Conservation (phyloP, 208 protist genomes). For the Porcisia deanei region DNA sequence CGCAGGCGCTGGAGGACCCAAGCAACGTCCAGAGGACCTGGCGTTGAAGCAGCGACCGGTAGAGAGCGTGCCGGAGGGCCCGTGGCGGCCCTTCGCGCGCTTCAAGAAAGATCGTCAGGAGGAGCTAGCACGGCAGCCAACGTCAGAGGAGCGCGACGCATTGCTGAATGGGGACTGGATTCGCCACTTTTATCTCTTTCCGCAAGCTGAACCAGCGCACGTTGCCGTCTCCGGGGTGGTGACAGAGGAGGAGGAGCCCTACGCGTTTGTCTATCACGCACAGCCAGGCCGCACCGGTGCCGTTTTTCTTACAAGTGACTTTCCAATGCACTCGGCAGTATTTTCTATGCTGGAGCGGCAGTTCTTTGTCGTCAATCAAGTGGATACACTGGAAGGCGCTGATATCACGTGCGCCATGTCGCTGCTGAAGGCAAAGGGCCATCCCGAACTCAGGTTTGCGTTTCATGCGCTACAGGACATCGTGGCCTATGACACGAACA, state of each 20-base stretch:
- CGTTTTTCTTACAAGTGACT: constrained; percentile 74
- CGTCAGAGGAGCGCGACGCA: constrained; percentile 76
- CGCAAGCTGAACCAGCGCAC: constrained; percentile 7
- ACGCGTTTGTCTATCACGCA: constrained; percentile 81
- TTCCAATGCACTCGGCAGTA: constrained; percentile 82
- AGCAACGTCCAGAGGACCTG: constrained; percentile 23
- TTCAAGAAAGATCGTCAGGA: constrained; percentile 41
- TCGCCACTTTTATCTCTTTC: constrained; percentile 84
- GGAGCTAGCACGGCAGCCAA: constrained; percentile 42
- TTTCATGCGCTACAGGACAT: constrained; percentile 74
- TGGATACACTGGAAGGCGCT: constrained; percentile 54
- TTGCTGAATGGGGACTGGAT: constrained; percentile 86
- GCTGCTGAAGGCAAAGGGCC: constrained; percentile 56
- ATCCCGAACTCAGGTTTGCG: constrained; percentile 35
- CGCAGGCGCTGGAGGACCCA: not conserved
- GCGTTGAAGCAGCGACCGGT: constrained; percentile 31
- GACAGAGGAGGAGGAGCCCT: constrained; percentile 38
- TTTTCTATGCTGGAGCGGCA: constrained; percentile 80
- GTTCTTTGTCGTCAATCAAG: constrained; percentile 77
- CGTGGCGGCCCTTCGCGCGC: constrained; percentile 79
- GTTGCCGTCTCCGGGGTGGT: not conserved
- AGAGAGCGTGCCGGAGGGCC: constrained; percentile 53
- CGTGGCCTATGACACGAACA: constrained; percentile 74
- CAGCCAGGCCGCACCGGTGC: constrained; percentile 85
- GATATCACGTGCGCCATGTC: constrained; percentile 51